Conservation (phyloP, 257 asterid species). For the Lycium barbarum region DNA sequence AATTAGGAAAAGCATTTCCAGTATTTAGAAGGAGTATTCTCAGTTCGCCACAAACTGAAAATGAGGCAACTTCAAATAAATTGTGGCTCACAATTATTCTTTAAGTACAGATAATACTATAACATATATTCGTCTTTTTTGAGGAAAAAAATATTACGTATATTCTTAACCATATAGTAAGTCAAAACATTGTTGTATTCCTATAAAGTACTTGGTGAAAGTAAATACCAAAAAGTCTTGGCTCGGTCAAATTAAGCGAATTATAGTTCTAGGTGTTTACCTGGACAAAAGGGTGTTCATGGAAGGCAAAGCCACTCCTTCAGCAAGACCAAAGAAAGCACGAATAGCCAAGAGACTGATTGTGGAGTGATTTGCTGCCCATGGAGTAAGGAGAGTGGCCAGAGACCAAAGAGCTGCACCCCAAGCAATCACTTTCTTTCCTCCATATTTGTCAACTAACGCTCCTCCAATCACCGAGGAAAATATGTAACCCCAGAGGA, state of each 20-base stretch:
- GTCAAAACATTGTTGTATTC: background rate
- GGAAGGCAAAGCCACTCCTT: conserved; percentile 94
- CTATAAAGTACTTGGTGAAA: background rate
- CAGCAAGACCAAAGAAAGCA: conserved; percentile 92
- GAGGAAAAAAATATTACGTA: background rate
- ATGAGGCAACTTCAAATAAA: background rate
- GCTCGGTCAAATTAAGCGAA: background rate
- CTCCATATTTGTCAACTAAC: conserved; percentile 88
- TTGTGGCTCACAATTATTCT: background rate
- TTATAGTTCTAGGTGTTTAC: conserved; percentile 34
- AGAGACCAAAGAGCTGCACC: conserved; percentile 95
- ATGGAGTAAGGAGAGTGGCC: conserved; percentile 92
- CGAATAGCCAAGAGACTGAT: conserved; percentile 80
- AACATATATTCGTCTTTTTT: background rate
- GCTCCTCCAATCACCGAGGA: conserved; percentile 95
- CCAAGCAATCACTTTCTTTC: conserved; percentile 84
- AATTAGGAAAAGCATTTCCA: background rate
- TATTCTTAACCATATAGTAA: background rate
- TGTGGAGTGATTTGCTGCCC: conserved; percentile 96
- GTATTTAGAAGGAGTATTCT: background rate
- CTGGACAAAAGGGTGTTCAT: conserved; percentile 90
- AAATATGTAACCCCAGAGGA: conserved; percentile 96
- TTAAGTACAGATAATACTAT: background rate
- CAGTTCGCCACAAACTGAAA: background rate
- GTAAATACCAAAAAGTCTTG: background rate